These are phyloP conservation scores for Syncephalis fuscata DNA, from an alignment of 371 early-diverging fungal species.

Conservation along the genomic window DNA sequence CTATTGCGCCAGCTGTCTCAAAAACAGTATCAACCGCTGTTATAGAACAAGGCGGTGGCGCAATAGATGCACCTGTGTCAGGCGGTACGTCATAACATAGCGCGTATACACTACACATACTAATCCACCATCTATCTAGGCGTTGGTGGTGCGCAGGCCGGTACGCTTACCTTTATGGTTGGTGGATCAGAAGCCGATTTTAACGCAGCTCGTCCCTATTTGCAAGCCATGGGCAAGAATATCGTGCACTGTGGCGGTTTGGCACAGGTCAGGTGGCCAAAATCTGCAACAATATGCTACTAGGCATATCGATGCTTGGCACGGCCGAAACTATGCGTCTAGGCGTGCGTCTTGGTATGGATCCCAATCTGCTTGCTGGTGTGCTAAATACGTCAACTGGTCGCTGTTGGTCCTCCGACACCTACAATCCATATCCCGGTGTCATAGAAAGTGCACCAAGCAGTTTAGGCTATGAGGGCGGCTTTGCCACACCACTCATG, in stretches of 20 bases:
- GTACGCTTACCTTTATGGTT: constrained; percentile 94
- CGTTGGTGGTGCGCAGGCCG: constrained; percentile 74
- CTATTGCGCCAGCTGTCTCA: constrained; percentile 69
- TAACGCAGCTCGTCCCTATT: constrained; percentile 38
- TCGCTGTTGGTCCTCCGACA: constrained; percentile 83
- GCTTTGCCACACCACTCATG: constrained; percentile 81
- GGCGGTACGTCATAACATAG: constrained; percentile 38
- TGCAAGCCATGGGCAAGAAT: constrained; percentile 82
- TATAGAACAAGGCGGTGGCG: constrained; percentile 33
- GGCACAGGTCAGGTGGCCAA: constrained; percentile 92
- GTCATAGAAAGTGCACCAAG: constrained; percentile 70
- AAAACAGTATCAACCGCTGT: constrained; percentile 41
- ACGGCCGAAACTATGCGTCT: constrained; percentile 85
- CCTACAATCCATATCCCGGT: constrained; percentile 83
- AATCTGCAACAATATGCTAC: constrained; percentile 93
- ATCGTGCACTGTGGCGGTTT: constrained; percentile 79
- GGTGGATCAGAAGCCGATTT: constrained; percentile 53
- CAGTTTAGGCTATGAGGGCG: constrained; percentile 72
- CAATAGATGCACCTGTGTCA: constrained; percentile 91
- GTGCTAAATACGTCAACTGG: constrained; percentile 86
- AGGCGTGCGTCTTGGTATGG: constrained; percentile 76
- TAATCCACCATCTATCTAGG: constrained; percentile 18
- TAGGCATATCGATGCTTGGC: constrained; percentile 89
- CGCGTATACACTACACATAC: background rate
- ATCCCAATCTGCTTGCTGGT: constrained; percentile 61